phyloP scores from a whole-genome alignment of 2,329 filamentous ascomycete species.

The Hymenotorrendiella dingleyae region DNA sequence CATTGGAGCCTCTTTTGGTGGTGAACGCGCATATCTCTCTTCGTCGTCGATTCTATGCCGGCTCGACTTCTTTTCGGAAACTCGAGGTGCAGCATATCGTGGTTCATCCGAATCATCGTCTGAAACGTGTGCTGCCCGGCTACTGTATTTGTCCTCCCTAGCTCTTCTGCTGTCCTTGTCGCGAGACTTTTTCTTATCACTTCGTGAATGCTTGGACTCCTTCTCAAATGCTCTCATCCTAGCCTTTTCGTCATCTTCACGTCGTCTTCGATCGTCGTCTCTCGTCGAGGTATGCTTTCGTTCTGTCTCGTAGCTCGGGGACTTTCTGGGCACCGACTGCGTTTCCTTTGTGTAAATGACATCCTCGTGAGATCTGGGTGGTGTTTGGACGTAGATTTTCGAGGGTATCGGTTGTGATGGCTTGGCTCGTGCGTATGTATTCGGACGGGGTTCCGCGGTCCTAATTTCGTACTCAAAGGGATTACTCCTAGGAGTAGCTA shows the following conservation, averaged over 20 bases:
- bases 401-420: constrained; percentile 29
- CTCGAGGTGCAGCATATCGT: constrained; percentile 11
- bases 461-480: constrained; percentile 41
- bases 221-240: constrained; percentile 28
- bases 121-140: constrained; percentile 22
- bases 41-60: constrained; percentile 22
- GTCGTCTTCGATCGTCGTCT: constrained; percentile 31
- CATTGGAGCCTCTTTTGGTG: constrained; percentile 8
- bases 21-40: constrained; percentile 1
- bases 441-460: constrained; percentile 43
- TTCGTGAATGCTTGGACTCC: constrained; percentile 26
- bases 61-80: constrained; percentile 20
- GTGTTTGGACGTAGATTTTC: constrained; percentile 28
- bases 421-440: constrained; percentile 34
- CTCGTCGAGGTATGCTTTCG: constrained; percentile 25
- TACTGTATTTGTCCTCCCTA: constrained; percentile 27
- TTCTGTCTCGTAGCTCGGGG: constrained; percentile 33
- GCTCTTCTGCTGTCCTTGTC: constrained; percentile 37
- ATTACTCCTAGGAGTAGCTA: constrained; percentile 40
- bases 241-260: constrained; percentile 29
- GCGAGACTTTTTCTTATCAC: constrained; percentile 28
- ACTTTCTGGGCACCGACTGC: constrained; percentile 36
- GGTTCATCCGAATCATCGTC: constrained; percentile 20
- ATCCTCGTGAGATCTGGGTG: constrained; percentile 27
- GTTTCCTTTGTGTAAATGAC: constrained; percentile 40